Evolutionary conservation across 1,284 basidiomycete genomes (phyloP).

Genomic region (Irpex sp.): DNA sequence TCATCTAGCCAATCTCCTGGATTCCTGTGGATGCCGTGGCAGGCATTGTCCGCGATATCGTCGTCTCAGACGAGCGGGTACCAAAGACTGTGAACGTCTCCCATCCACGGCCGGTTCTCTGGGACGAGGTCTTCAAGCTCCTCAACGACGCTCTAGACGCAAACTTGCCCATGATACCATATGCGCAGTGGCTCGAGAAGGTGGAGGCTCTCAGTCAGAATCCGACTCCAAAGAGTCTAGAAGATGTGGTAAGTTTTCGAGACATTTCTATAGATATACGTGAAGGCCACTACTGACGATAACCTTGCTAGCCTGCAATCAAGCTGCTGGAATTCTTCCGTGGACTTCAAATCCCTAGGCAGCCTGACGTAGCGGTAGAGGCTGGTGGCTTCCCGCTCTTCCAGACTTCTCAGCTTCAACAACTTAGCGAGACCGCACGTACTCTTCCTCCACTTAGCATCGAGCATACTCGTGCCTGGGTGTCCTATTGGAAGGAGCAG

Average conservation of each 20-base stretch:
- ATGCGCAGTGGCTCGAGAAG: not conserved
- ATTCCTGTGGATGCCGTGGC: conserved; percentile 15
- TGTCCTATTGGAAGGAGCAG: conserved; percentile 5
- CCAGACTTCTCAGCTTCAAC: not conserved
- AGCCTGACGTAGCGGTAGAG: conserved; percentile 4
- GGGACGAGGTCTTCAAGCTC: conserved; percentile 1
- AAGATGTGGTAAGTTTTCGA: conserved; percentile 1
- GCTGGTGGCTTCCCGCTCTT: conserved; percentile 12
- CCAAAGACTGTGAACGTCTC: conserved; percentile 13
- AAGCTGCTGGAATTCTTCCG: conserved; percentile 14
- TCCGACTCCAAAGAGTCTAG: not conserved
- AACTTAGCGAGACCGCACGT: not conserved
- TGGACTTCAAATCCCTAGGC: not conserved
- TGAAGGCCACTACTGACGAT: not conserved
- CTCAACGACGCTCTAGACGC: conserved; percentile 1
- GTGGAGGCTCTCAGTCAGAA: not conserved
- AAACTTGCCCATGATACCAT: not conserved
- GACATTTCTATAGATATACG: no score
- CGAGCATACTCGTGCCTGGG: conserved; percentile 2
- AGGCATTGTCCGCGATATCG: conserved; percentile 9
- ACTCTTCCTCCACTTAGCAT: not conserved
- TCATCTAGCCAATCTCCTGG: conserved; percentile 15
- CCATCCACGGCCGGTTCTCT: conserved; percentile 10
- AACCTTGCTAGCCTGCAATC: conserved; percentile 5
- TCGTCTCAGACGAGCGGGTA: not conserved